Conservation (phyloP, 208 protist species). For the Naegleria gruberi region DNA sequence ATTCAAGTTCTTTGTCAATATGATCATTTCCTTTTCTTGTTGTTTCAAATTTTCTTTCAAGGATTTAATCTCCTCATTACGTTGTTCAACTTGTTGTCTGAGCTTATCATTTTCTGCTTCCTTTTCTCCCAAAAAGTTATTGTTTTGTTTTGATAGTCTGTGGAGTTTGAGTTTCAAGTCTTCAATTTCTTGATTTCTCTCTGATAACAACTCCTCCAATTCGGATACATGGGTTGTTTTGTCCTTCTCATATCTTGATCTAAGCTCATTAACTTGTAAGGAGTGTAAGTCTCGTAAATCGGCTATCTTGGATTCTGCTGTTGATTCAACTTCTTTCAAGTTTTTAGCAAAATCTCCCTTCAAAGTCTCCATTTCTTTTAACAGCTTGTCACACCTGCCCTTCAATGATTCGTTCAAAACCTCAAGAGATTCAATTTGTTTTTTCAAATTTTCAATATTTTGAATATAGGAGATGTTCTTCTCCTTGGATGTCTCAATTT, state of each 20-base stretch:
- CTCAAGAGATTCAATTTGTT: not conserved
- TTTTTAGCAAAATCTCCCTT: not conserved
- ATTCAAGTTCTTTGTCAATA: not conserved
- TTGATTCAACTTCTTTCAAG: not conserved
- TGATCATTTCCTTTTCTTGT: not conserved
- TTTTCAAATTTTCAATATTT: not conserved
- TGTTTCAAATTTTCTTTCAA: not conserved
- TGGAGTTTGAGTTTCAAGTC: not conserved
- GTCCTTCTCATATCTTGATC: not conserved
- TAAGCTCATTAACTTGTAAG: not conserved
- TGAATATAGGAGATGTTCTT: too few species aligned
- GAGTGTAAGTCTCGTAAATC: not conserved
- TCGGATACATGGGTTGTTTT: not conserved
- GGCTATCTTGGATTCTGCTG: not conserved
- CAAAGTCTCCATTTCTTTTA: not conserved
- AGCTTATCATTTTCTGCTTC: not conserved
- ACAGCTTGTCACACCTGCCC: not conserved
- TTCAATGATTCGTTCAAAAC: not conserved
- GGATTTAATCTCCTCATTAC: not conserved
- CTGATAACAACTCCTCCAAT: not conserved
- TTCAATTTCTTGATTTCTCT: not conserved
- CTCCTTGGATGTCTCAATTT: too few species aligned
- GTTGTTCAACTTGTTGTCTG: not conserved
- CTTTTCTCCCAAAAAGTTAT: not conserved
- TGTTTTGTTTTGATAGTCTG: not conserved